A percentile compares a stretch with the other conserved stretches of the same genome.
Evolutionary conservation across 495 filamentous ascomycete species (phyloP).

Genomic region (Geopyxis carbonaria): DNA sequence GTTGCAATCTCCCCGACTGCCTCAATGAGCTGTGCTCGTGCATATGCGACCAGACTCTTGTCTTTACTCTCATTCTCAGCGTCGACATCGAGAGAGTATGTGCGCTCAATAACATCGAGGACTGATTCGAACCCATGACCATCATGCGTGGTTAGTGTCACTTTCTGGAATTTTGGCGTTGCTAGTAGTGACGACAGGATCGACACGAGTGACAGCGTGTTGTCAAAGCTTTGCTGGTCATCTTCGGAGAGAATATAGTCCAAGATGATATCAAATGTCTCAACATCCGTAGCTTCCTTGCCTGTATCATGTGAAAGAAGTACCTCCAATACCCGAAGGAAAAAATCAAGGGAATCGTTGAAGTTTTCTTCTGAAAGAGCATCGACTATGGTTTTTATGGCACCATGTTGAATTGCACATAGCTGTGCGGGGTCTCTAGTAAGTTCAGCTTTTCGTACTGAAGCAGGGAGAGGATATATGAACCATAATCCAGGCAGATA

Average conservation of each 20-base stretch:
- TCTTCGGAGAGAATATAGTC: not conserved
- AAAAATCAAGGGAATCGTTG: slow-evolving; percentile 10
- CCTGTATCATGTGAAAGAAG: slow-evolving; percentile 19
- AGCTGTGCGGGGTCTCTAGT: slow-evolving; percentile 36
- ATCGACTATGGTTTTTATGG: slow-evolving; percentile 32
- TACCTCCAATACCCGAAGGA: slow-evolving; percentile 17
- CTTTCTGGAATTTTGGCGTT: slow-evolving; percentile 19
- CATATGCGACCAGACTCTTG: slow-evolving; percentile 24
- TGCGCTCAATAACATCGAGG: slow-evolving; percentile 17
- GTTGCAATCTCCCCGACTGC: slow-evolving; percentile 22
- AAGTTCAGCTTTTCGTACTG: slow-evolving; percentile 9
- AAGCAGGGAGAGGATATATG: slow-evolving; percentile 8
- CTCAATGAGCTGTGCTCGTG: slow-evolving; percentile 29
- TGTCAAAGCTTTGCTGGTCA: slow-evolving; percentile 12
- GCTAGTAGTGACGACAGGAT: slow-evolving; percentile 19
- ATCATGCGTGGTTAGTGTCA: slow-evolving; percentile 7
- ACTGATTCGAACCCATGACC: slow-evolving; percentile 6
- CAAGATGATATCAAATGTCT: slow-evolving; percentile 10
- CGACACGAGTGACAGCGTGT: slow-evolving; percentile 19
- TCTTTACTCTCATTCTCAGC: slow-evolving; percentile 19
- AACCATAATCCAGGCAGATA: slow-evolving; percentile 59
- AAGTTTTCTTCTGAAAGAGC: slow-evolving; percentile 35
- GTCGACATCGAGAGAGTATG: slow-evolving; percentile 15
- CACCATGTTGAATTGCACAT: slow-evolving; percentile 30
- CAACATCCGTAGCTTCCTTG: slow-evolving; percentile 13